Evolutionary conservation across 2,329 filamentous ascomycete species (phyloP).

Genomic region (Diaporthe batatas): DNA sequence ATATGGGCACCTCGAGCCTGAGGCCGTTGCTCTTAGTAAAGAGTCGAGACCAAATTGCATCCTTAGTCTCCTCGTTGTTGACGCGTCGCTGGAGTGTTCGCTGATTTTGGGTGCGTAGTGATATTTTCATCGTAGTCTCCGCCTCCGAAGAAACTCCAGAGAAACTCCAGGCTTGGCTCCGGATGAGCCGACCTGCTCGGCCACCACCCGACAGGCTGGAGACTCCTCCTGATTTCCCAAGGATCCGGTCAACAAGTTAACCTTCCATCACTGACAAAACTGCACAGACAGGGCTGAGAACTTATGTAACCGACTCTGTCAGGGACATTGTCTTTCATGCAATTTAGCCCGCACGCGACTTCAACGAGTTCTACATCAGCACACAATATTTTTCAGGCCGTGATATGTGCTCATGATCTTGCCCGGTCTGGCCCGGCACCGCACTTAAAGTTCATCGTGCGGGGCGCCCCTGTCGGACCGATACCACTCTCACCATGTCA

Average conservation of each 20-base stretch:
- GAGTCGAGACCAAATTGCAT: background rate
- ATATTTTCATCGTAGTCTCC: background rate
- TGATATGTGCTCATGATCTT: background rate
- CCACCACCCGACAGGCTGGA: constrained; percentile 19
- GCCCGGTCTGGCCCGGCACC: background rate
- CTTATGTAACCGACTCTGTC: no score
- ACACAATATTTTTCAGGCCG: background rate
- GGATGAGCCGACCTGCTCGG: constrained; percentile 30
- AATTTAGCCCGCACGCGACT: background rate
- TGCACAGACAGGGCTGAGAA: no score
- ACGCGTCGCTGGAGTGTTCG: constrained; percentile 3
- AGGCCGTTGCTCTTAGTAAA: background rate
- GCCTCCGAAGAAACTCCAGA: constrained; percentile 31
- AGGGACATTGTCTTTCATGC: background rate
- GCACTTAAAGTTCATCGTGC: background rate
- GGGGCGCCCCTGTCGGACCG: constrained; percentile 10
- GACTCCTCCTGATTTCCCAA: constrained; percentile 15
- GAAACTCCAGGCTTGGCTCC: constrained; percentile 21
- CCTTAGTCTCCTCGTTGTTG: no score
- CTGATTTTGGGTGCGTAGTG: background rate
- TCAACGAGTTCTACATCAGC: background rate
- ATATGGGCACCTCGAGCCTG: no score
- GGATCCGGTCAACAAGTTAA: background rate
- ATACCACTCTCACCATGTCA: constrained; percentile 21
- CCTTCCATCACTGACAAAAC: no score